Evolutionary conservation across 208 protist species (phyloP).

Genomic region (Crithidia brevicula): DNA sequence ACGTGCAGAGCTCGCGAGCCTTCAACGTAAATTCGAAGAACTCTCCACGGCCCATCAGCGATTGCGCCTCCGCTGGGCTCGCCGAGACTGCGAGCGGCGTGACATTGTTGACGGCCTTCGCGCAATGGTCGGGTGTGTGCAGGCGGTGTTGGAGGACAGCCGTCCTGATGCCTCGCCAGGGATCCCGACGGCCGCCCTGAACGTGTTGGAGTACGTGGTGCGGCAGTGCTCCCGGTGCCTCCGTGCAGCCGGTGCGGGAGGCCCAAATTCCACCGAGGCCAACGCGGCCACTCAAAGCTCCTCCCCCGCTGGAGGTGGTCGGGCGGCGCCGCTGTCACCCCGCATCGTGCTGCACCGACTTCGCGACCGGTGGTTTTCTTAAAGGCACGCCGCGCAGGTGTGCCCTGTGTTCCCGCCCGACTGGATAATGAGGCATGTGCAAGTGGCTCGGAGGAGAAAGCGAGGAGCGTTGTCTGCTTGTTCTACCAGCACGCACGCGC

Average conservation of each 20-base stretch:
- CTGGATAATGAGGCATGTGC: too few species aligned
- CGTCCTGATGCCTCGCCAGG: not conserved
- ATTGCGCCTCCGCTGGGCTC: conserved; percentile 18
- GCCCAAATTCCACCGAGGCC: not conserved
- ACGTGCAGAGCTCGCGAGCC: conserved; percentile 45
- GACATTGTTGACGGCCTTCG: not conserved
- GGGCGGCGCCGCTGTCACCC: not conserved
- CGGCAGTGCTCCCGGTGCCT: conserved; percentile 17
- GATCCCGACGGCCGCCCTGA: not conserved
- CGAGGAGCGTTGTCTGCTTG: too few species aligned
- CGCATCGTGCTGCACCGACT: conserved; percentile 9
- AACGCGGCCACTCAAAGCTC: not conserved
- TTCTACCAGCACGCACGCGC: too few species aligned
- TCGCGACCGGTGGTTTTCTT: not conserved
- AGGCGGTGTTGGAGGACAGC: conserved; percentile 1
- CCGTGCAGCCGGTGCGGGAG: not conserved
- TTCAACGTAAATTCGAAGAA: conserved; percentile 22
- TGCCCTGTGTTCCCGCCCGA: too few species aligned
- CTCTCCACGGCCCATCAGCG: conserved; percentile 11
- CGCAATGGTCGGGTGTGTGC: conserved; percentile 10
- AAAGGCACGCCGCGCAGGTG: too few species aligned
- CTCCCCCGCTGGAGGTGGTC: not conserved
- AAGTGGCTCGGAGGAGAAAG: too few species aligned
- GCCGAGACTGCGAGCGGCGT: not conserved
- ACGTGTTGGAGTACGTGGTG: conserved; percentile 12